Base-by-base conservation (phyloP, 1,284 basidiomycete genomes). In the Somion occarium region DNA sequence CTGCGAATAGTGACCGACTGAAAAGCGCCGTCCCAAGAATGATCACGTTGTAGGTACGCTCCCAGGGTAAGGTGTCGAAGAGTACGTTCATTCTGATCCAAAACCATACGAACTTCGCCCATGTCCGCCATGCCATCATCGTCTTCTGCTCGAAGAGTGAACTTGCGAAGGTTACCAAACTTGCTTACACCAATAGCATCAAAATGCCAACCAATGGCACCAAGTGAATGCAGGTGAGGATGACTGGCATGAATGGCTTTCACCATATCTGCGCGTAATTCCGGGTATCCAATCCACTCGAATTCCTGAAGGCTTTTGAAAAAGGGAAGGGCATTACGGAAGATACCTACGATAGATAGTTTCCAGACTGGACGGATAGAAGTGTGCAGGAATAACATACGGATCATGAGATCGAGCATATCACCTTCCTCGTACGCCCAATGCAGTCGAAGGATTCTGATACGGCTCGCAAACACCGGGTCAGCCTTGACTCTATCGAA, bases 261-360 rank as follows among this genome's bases (percentile, higher is more conserved):
- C 0, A 86, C 80, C 73, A 82, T 79, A 47, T 83, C 80, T 7
- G 69, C 77, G 11, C 76, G 73, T 61, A 85, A 68, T 61, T 85
- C 82, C 1, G 82, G 83, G 58, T 84, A 85, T 3, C 83, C 83
- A 20, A 85, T 83, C 83, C 82, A 86, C 64, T 86, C 83, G 60
- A 85, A 83, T 53, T 83, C 80, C 24, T 69, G 63, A 7, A 85
- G 66, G 11, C 74, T 73, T 52, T 69, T 80, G 65, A 85, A 85
- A 30, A 78, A 76, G 1, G 80, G 79, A 4, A 85, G 69, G 1
- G 80, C 75, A 3, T 75, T 77, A 47, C 76, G 76, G 64, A 85
- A 81, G 44, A 83, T 76, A 27, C 79, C 77, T 79, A 45, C 15
- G 37, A n/a, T n/a, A n/a, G n/a, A n/a, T 38, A 18, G 5, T 41